Percentiles rank a stretch among this genome's conserved stretches.
Evolutionary conservation across 2,329 filamentous ascomycete species (phyloP).

Genomic region (Pseudogymnoascus sp.): DNA sequence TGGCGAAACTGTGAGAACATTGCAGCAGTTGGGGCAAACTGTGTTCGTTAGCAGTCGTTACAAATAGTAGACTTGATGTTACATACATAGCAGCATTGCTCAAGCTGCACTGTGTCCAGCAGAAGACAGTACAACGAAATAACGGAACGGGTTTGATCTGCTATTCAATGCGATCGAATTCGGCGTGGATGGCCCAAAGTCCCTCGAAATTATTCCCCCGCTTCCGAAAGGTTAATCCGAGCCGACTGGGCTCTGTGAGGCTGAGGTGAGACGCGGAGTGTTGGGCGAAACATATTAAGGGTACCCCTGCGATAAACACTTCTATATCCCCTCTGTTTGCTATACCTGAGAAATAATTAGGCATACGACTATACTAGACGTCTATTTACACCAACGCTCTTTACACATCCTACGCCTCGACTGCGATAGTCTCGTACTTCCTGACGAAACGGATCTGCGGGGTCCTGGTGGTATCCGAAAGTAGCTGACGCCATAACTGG

Average conservation of each 20-base stretch:
- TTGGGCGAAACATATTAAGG: slow-evolving; percentile 1
- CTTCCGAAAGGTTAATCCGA: slow-evolving; percentile 8
- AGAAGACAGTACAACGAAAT: background rate
- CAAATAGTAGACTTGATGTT: slow-evolving; percentile 2
- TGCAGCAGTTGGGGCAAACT: slow-evolving; percentile 81
- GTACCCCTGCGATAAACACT: slow-evolving; percentile 4
- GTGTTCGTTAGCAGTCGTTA: slow-evolving; percentile 16
- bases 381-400: background rate
- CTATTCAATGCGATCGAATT: background rate
- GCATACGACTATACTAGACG: background rate
- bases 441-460: slow-evolving; percentile 1
- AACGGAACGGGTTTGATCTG: background rate
- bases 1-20: slow-evolving; percentile 67
- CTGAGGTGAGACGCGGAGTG: slow-evolving; percentile 5
- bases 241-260: background rate
- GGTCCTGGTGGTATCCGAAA: slow-evolving; percentile 3
- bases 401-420: background rate
- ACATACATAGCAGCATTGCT: slow-evolving; percentile 61
- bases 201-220: background rate
- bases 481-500: slow-evolving; percentile 8
- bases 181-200: background rate
- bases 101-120: background rate
- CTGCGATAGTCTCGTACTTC: background rate
- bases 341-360: slow-evolving; percentile 2
- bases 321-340: background rate